Percentiles rank a stretch among this genome's conserved stretches.
phyloP scores from a whole-genome alignment of 1,284 basidiomycete genomes.

The Cryptococcus sp. region DNA sequence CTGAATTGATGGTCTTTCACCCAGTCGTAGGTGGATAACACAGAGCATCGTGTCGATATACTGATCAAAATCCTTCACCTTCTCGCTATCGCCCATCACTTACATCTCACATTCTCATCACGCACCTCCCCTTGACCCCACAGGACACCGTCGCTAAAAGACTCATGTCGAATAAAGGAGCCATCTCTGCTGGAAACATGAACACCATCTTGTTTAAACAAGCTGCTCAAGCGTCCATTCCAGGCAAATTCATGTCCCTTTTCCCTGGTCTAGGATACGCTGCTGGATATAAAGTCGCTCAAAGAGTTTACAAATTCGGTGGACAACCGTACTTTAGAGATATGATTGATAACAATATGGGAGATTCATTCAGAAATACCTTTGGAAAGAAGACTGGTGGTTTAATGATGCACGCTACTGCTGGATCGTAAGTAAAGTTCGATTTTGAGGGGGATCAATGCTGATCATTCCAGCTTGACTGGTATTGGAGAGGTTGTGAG shows the following conservation, averaged over 20 bases:
- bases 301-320: constrained; percentile 96
- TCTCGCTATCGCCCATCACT: background rate
- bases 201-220: constrained; percentile 83
- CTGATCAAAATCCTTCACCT: background rate
- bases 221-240: constrained; percentile 64
- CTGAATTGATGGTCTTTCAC: constrained; percentile 87
- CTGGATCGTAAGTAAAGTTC: constrained; percentile 66
- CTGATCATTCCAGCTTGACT: constrained; percentile 60
- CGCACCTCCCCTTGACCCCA: background rate
- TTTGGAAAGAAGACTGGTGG: constrained; percentile 97
- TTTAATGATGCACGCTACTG: constrained; percentile 90
- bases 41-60: background rate
- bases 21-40: constrained; percentile 54
- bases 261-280: constrained; percentile 98
- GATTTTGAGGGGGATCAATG: background rate
- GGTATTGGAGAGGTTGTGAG: constrained; percentile 94
- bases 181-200: constrained; percentile 63
- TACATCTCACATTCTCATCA: background rate
- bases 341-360: constrained; percentile 72
- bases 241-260: constrained; percentile 76
- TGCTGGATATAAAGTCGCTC: constrained; percentile 91
- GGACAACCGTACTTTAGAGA: constrained; percentile 98
- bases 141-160: constrained; percentile 92
- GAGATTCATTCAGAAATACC: constrained; percentile 66
- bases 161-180: constrained; percentile 90